Base-by-base conservation (phyloP, 192 early-diverging fungal species). In the Rhizophlyctis rosea region DNA sequence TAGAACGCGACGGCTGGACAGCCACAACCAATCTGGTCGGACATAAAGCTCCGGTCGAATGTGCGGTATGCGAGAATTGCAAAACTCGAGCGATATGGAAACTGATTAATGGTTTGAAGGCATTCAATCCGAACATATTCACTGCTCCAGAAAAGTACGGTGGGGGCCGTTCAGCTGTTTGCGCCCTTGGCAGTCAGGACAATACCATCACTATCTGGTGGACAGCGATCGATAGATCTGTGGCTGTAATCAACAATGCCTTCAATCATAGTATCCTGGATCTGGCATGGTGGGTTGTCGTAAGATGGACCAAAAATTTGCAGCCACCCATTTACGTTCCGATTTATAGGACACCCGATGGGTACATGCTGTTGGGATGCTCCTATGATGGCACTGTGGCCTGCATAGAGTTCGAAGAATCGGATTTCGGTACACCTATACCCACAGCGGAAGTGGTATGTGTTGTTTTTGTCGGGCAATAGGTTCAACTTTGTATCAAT, bases 181-280 rank as follows among this genome's bases (percentile, higher is more conserved):
- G 88, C 67, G 94, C 96, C 0, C 74, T 93, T 16, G 94, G 89
- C n/a, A 88, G 89, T 58, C 93, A 95, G 60, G 96, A 98, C 76
- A 73, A 89, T 52, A 81, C 88, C 21, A 69, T 98, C 25, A 86
- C 91, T 0, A 78, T 98, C 3, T 98, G 96, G 96, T 81, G 83
- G 70, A 96, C 92, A 1, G 79, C 82, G 27, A 79, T 85, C 28
- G 72, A 81, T 0, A 75, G 88, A 65, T 83, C 93, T 14, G 68
- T 94, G n/a, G 80, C 84, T 13, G 88, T 79, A 0, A 80, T 84
- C 4, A 77, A 83, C 31, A 83, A 88, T 59, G 57, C 92, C 3
- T 98, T 98, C 66, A 59, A 85, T 1, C 90, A 91, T 54, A 93
- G 84, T 59, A 81, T 96, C 27, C 72, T 93, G 54, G 96, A 98